Evolutionary conservation across 2,329 filamentous ascomycete species (phyloP).

Genomic region (Cladosporium sp.): DNA sequence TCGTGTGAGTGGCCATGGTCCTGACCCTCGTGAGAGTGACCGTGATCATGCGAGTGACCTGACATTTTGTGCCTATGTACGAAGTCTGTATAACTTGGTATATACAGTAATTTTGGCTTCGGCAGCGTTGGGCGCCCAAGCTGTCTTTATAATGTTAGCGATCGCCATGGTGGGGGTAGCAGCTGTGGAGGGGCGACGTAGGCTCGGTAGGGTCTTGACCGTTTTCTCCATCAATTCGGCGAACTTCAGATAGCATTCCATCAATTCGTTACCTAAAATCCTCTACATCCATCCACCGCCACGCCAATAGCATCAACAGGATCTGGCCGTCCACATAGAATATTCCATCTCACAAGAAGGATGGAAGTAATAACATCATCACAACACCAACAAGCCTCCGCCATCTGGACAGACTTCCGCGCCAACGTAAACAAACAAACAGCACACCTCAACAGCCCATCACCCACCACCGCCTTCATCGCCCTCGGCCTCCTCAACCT

Average conservation of each 20-base stretch:
- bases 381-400: slow-evolving; percentile 1
- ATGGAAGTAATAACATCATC: background rate
- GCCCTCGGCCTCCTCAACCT: slow-evolving; percentile 12
- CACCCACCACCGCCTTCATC: slow-evolving; percentile 9
- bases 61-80: slow-evolving; percentile 16
- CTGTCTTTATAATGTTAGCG: slow-evolving; percentile 1
- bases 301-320: background rate
- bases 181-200: background rate
- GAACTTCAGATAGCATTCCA: slow-evolving; percentile 10
- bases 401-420: background rate
- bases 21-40: slow-evolving; percentile 43
- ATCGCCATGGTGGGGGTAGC: background rate
- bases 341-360: no score
- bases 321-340: no score
- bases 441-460: background rate
- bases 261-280: slow-evolving; percentile 7
- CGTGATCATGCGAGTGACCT: slow-evolving; percentile 46
- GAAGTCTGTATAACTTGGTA: no score
- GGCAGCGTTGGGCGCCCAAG: background rate
- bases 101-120: background rate
- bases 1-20: slow-evolving; percentile 96
- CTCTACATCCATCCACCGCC: background rate
- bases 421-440: background rate
- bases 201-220: no score
- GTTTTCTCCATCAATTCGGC: slow-evolving; percentile 3